Evolutionary conservation across 129 eudicot species (phyloP).

Genomic region (carrot (Daucus carota)): DNA sequence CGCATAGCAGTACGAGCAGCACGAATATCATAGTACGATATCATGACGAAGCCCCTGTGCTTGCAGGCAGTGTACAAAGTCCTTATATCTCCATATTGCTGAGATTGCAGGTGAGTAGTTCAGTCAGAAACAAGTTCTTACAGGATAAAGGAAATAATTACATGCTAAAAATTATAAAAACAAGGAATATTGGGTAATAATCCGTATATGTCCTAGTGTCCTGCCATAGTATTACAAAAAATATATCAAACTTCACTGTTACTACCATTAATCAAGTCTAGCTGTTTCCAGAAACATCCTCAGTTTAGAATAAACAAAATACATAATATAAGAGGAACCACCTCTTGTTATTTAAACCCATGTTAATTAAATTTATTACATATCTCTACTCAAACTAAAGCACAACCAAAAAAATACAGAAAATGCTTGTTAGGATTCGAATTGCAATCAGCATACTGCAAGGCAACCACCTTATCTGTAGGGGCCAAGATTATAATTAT

Average conservation of each 20-base stretch:
- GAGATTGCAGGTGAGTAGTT: conserved; percentile 13
- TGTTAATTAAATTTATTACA: too few species aligned
- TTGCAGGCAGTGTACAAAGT: conserved; percentile 91
- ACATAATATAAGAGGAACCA: neutral
- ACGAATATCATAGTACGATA: conserved; percentile 91
- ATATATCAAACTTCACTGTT: neutral
- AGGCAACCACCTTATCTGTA: too few species aligned
- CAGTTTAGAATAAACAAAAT: neutral
- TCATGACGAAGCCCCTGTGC: conserved; percentile 96
- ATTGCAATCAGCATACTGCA: too few species aligned
- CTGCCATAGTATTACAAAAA: neutral
- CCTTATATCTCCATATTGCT: conserved; percentile 95
- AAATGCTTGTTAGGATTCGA: too few species aligned
- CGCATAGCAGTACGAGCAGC: conserved; percentile 96
- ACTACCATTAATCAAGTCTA: conserved; percentile 1
- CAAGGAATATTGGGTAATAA: neutral
- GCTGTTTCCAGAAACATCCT: neutral
- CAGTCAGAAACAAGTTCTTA: conserved; percentile 9
- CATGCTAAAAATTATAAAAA: neutral
- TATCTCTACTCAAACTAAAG: too few species aligned
- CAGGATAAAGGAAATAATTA: neutral
- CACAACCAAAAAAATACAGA: too few species aligned
- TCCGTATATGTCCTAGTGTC: neutral
- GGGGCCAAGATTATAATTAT: too few species aligned
- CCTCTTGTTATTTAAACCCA: neutral